Base-by-base conservation (phyloP, 805 yeast genomes). In the Cyberlindnera lachancei region DNA sequence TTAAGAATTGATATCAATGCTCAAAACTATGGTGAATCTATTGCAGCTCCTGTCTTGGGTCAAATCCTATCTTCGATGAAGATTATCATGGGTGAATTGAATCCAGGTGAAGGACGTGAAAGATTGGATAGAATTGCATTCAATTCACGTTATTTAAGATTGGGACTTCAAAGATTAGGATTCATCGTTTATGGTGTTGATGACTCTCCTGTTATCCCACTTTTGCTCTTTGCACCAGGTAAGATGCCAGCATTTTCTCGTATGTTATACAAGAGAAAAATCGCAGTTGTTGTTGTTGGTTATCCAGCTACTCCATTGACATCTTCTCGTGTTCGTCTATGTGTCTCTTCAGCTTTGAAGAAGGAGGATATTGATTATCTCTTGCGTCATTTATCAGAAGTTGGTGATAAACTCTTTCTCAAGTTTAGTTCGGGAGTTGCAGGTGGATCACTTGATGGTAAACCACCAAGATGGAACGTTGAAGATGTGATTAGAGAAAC, bases 241-340 rank as follows among this genome's bases (percentile, higher is more conserved):
- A 90, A 88, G 55, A 86, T 92, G 94, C 94, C 95, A 17, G 87
- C 90, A 0, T 74, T 87, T 41, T 80, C 95, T 28, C 73, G 95
- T 55, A 73, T 75, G 70, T 71, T 90, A 69, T 72, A 81, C 46
- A 75, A 72, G 42, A 66, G 75, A 58, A 82, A 82, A 33, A 79
- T 92, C 39, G 98, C 98, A 4, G 88, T 90, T 30, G 99, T 92
- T 22, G 79, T 90, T 42, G 97, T 90, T 27, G 96, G 97, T 23
- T 92, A 92, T 55, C 99, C 99, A 9, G 98, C 98, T 1, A 90
- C 97, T 0, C 95, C 95, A 22, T 68, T 92, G 44, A 77, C 85
- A 26, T 75, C 87, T 23, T 82, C 95, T 5, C 76, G 98, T 61
- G 87, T 86, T 18, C 75, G 99, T 58, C 75, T 92, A 49, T 92